These are phyloP conservation scores for Hygrocybe punicea DNA, from an alignment of 768 basidiomycete species.

Conservation along the genomic window DNA sequence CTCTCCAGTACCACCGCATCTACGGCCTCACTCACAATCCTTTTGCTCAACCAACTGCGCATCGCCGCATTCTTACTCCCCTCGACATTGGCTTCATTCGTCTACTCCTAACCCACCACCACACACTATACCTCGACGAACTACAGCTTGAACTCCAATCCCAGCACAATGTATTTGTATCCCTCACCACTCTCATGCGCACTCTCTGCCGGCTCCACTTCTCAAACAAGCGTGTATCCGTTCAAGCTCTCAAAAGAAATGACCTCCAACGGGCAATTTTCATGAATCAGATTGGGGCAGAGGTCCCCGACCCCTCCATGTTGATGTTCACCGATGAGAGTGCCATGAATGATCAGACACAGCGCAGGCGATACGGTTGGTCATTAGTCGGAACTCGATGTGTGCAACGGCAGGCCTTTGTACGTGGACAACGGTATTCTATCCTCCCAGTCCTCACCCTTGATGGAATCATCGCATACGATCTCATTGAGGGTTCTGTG, in stretches of 20 bases:
- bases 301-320: neutral
- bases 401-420: constrained; percentile 18
- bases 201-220: neutral
- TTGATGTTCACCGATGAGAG: constrained; percentile 27
- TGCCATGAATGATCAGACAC: constrained; percentile 22
- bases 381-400: constrained; percentile 14
- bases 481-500: constrained; percentile 37
- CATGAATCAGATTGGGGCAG: constrained; percentile 1
- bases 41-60: neutral
- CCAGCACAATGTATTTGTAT: neutral
- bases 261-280: neutral
- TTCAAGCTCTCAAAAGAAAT: neutral
- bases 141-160: neutral
- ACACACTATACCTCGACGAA: constrained; percentile 8
- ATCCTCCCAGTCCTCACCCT: constrained; percentile 28
- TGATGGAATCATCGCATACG: constrained; percentile 30
- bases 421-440: constrained; percentile 28
- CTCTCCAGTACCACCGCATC: neutral
- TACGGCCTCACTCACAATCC: constrained; percentile 9
- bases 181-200: neutral
- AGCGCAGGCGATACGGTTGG: constrained; percentile 17
- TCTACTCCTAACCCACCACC: constrained; percentile 1
- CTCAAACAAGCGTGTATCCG: neutral
- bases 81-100: constrained; percentile 6
- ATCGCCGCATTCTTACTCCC: constrained; percentile 2